Evolutionary conservation across 1,284 basidiomycete species (phyloP), one percentile per base, ranked within the genome.

Genomic region (Trichosporon sp.): DNA sequence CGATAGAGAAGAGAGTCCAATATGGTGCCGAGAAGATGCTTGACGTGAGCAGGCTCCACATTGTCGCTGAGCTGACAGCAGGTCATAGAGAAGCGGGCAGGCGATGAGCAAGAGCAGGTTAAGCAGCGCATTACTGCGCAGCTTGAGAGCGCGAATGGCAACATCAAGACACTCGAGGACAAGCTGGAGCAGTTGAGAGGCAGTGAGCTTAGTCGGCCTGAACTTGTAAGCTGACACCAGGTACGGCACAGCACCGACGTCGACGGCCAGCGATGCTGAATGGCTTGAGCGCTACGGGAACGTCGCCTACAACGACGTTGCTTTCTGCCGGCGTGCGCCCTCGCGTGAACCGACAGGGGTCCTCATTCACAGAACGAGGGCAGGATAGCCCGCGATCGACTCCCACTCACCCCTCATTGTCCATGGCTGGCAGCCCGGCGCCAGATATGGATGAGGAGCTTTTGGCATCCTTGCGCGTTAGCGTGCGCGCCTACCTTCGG

Each of bases 11-110:
- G 54, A 77, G 83, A 65, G 82, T 84, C 57, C 81, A 82, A 62
- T 83, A 83, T 71, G 84, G 84, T 6, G 84, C 84, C 0, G 82
- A 83, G 69, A 83, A 83, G 70, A 81, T 85, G 74, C 78, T 85
- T 13, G 80, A 81, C 70, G 81, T 83, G 54, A 78, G 81, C 67
- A 63, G 2, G 36, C 13, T 23, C 16, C 2, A 11, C 27, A 25
- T 14, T 29, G n/a, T 62, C 23, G 29, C 25, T 5, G 5, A 34
- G 63, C 61, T 69, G 40, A 64, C 56, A 31, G 11, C 60, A 75
- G 76, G 77, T 77, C 32, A 78, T 78, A 8, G 76, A 78, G 66
- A 67, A 74, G 63, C 69, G 74, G 33, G 61, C 58, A 0, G 71
- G 74, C 8, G 71, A 70, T 9, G 77, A 75, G 27, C 73, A 72